Conservation (phyloP, 257 asterid species). For the Rehmannia glutinosa region DNA sequence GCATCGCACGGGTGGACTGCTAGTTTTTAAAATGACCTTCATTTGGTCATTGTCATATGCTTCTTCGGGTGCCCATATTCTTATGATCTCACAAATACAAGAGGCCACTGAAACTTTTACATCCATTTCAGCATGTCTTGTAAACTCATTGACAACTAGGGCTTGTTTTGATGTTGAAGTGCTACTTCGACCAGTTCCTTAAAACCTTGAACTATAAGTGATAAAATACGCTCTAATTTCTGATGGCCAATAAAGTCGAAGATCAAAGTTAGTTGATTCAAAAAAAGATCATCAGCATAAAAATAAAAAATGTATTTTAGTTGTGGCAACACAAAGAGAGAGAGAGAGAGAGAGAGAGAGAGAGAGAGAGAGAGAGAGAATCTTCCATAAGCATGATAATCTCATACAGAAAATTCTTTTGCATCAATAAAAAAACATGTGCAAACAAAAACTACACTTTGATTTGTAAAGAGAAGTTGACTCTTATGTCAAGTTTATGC, state of each 20-base stretch:
- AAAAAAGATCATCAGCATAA: not conserved
- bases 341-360: no score
- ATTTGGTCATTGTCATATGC: conserved; percentile 5
- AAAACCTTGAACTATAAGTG: not conserved
- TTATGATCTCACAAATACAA: conserved; percentile 13
- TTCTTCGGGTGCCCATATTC: conserved; percentile 18
- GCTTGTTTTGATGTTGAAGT: conserved; percentile 6
- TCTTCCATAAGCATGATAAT: not conserved
- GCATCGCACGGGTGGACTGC: no score
- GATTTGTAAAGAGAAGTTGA: not conserved
- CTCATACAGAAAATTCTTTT: not conserved
- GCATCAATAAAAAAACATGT: no score
- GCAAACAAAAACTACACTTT: not conserved
- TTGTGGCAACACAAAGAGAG: not conserved
- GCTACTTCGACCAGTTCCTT: not conserved
- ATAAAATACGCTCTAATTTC: no score
- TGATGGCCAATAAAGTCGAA: not conserved
- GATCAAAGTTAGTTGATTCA: not conserved
- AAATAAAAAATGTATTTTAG: not conserved
- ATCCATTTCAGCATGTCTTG: conserved; percentile 15
- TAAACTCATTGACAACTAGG: not conserved
- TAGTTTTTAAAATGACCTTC: conserved; percentile 14
- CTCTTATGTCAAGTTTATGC: conserved; percentile 10
- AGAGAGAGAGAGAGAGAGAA: no score
- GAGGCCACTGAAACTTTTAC: conserved; percentile 8